phyloP scores from a whole-genome alignment of 257 asterid species.

The Henckelia pumila region DNA sequence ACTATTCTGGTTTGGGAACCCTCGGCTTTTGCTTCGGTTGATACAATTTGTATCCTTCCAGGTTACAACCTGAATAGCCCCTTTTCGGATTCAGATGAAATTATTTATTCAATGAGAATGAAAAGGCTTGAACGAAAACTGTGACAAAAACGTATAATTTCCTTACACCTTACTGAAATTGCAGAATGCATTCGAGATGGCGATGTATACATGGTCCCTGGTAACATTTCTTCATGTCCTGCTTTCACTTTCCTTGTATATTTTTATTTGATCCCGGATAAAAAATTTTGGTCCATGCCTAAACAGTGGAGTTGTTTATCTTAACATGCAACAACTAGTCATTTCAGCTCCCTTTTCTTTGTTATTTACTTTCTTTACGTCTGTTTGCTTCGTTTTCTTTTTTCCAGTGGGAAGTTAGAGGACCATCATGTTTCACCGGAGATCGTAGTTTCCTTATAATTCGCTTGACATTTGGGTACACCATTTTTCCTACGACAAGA shows the following conservation, averaged over 20 bases:
- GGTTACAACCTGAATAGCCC: constrained; percentile 37
- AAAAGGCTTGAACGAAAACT: not conserved
- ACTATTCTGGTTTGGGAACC: constrained; percentile 94
- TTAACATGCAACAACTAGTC: not conserved
- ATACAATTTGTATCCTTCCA: constrained; percentile 87
- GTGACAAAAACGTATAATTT: not conserved
- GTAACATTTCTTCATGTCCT: constrained; percentile 36
- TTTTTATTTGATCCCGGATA: not conserved
- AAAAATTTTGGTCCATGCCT: too few species aligned
- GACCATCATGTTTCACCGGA: constrained; percentile 54
- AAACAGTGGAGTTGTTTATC: not conserved
- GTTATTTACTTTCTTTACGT: not conserved
- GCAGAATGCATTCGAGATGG: constrained; percentile 96
- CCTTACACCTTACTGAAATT: constrained; percentile 23
- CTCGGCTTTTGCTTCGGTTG: constrained; percentile 68
- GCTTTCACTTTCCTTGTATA: not conserved
- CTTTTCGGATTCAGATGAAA: not conserved
- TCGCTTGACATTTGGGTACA: constrained; percentile 79
- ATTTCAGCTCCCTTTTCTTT: not conserved
- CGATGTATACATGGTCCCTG: constrained; percentile 77
- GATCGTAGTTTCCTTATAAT: constrained; percentile 49
- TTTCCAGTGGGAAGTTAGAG: constrained; percentile 75
- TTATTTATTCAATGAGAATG: not conserved
- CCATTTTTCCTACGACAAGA: too few species aligned
- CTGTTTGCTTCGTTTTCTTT: constrained; percentile 1